Conservation (phyloP, 169 alveolate species). For the Plasmodium inui region DNA sequence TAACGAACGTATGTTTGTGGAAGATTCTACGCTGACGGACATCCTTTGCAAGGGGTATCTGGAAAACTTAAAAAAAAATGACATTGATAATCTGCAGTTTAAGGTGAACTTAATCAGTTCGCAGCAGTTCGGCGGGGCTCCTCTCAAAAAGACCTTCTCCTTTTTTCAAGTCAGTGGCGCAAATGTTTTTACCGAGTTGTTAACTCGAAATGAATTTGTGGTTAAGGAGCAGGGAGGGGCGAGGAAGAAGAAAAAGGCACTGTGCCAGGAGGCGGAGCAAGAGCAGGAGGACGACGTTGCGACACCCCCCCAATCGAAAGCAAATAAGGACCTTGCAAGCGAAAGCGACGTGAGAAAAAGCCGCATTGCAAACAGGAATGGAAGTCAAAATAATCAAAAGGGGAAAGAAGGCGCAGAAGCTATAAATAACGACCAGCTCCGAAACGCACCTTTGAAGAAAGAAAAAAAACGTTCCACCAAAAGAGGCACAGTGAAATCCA, state of each 20-base stretch:
- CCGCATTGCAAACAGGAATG: not conserved
- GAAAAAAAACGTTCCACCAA: constrained; percentile 4
- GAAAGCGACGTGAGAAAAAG: not conserved
- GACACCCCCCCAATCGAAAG: not conserved
- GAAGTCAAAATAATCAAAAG: not conserved
- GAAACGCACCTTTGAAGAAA: not conserved
- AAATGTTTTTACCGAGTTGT: not conserved
- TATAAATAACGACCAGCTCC: not conserved
- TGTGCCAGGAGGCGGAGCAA: not conserved
- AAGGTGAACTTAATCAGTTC: constrained; percentile 56
- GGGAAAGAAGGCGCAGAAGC: not conserved
- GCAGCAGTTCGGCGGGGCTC: constrained; percentile 53
- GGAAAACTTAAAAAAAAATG: constrained; percentile 68
- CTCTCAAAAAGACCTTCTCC: constrained; percentile 42
- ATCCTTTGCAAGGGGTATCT: constrained; percentile 68
- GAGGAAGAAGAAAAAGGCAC: not conserved
- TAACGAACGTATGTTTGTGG: constrained; percentile 15
- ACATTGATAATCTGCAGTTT: constrained; percentile 43
- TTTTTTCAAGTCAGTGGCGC: constrained; percentile 15
- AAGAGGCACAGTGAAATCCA: not conserved
- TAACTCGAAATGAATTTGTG: not conserved
- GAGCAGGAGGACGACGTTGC: not conserved
- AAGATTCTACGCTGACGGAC: constrained; percentile 29
- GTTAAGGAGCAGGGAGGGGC: not conserved
- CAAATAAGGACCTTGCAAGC: not conserved